phyloP scores from a whole-genome alignment of 2,329 filamentous ascomycete genomes.

The Trichoderma hamatum region DNA sequence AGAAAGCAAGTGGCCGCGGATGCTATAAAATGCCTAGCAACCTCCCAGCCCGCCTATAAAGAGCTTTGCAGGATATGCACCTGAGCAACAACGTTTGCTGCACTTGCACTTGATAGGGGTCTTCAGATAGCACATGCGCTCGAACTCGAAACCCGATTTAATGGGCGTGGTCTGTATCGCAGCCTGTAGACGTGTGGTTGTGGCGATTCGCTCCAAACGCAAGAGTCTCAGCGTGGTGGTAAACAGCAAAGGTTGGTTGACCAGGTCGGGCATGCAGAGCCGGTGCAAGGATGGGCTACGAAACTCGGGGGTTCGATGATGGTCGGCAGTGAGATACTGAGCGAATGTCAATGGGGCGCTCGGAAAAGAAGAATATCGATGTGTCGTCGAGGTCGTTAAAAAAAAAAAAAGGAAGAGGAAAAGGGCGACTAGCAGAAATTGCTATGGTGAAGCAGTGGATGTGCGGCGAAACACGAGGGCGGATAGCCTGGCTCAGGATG shows the following conservation, averaged over 20 bases:
- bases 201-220: neutral
- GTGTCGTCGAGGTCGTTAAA: slow-evolving; percentile 19
- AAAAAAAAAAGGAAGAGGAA: neutral
- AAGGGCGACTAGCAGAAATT: slow-evolving; percentile 21
- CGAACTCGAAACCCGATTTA: neutral
- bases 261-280: neutral
- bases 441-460: slow-evolving; percentile 22
- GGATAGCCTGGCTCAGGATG: slow-evolving; percentile 11
- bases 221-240: slow-evolving; percentile 1
- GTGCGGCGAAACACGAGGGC: slow-evolving; percentile 16
- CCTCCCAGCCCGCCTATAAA: slow-evolving; percentile 40
- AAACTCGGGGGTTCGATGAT: slow-evolving; percentile 22
- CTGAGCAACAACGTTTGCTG: slow-evolving; percentile 1
- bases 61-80: slow-evolving; percentile 25
- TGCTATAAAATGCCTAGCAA: slow-evolving; percentile 39
- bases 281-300: neutral
- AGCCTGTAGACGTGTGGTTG: neutral
- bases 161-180: neutral
- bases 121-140: slow-evolving; percentile 18
- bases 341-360: slow-evolving; percentile 24
- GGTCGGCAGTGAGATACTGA: slow-evolving; percentile 18
- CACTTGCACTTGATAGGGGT: slow-evolving; percentile 6
- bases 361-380: neutral
- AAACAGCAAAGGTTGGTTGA: slow-evolving; percentile 13
- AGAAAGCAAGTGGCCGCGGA: slow-evolving; percentile 31